Conservation (phyloP, 2,329 filamentous ascomycete genomes). For the Fusarium chuoi region DNA sequence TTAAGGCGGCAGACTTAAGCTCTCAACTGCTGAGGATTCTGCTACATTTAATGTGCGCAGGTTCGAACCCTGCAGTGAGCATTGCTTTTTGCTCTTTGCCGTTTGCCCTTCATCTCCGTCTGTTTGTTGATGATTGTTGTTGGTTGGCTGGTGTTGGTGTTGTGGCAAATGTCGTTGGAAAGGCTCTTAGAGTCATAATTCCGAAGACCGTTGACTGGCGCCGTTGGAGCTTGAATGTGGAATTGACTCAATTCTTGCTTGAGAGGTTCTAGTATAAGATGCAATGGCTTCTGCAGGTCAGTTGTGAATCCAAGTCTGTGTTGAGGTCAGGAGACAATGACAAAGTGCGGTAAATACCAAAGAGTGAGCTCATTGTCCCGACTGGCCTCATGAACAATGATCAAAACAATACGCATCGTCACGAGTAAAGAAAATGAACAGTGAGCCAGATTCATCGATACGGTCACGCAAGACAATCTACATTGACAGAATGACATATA, state of each 20-base stretch:
- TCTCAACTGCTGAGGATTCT: constrained; percentile 1
- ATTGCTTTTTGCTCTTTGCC: neutral
- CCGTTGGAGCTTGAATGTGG: neutral
- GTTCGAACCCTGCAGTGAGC: constrained; percentile 17
- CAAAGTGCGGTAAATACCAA: neutral
- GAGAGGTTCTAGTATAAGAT: no score
- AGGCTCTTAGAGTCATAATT: neutral
- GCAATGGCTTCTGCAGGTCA: no score
- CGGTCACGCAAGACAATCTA: neutral
- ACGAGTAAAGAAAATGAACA: neutral
- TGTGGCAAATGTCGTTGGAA: neutral
- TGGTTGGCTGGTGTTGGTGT: neutral
- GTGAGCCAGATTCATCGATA: neutral
- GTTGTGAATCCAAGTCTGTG: neutral
- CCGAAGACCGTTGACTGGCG: neutral
- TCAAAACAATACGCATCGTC: neutral
- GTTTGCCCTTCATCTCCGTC: neutral
- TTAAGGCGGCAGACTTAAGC: constrained; percentile 27
- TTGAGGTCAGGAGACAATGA: neutral
- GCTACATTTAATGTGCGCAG: constrained; percentile 18
- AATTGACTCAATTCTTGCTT: neutral
- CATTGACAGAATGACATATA: neutral
- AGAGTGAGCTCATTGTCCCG: neutral
- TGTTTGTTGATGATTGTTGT: neutral
- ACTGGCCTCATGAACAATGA: neutral